Evolutionary conservation across 805 yeast genomes (phyloP).

Genomic region (Yarrowia keelungensis): DNA sequence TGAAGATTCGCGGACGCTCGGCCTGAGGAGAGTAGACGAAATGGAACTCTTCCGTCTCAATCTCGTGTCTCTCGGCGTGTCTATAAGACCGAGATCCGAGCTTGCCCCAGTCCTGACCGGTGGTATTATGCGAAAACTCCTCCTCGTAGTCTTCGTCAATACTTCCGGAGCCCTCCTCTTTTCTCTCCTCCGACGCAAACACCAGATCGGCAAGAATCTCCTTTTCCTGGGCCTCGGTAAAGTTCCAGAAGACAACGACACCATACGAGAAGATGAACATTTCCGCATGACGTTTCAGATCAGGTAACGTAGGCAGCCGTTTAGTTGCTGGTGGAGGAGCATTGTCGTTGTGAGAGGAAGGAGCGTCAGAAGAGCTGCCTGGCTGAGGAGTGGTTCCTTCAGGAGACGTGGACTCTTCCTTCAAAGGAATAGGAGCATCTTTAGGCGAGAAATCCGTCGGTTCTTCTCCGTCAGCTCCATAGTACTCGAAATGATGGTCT

Average conservation of each 20-base stretch:
- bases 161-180: conserved; percentile 18
- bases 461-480: conserved; percentile 36
- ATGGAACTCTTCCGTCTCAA: conserved; percentile 88
- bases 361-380: background rate
- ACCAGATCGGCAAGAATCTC: conserved; percentile 90
- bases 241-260: conserved; percentile 98
- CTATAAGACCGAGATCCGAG: conserved; percentile 61
- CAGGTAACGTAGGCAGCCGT: conserved; percentile 31
- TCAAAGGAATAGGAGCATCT: conserved; percentile 21
- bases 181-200: conserved; percentile 55
- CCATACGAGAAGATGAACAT: conserved; percentile 91
- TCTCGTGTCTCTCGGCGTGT: conserved; percentile 81
- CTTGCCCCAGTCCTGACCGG: conserved; percentile 38
- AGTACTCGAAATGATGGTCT: conserved; percentile 88
- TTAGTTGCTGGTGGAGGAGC: conserved; percentile 2
- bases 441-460: conserved; percentile 30
- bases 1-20: conserved; percentile 63
- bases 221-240: conserved; percentile 89
- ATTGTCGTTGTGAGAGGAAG: background rate
- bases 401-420: background rate
- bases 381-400: background rate
- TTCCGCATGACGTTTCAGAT: conserved; percentile 68
- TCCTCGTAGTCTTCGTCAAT: conserved; percentile 33
- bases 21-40: conserved; percentile 65
- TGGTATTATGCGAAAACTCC: conserved; percentile 15